phyloP scores from a whole-genome alignment of 163 green algal species.

The Botryococcus braunii region DNA sequence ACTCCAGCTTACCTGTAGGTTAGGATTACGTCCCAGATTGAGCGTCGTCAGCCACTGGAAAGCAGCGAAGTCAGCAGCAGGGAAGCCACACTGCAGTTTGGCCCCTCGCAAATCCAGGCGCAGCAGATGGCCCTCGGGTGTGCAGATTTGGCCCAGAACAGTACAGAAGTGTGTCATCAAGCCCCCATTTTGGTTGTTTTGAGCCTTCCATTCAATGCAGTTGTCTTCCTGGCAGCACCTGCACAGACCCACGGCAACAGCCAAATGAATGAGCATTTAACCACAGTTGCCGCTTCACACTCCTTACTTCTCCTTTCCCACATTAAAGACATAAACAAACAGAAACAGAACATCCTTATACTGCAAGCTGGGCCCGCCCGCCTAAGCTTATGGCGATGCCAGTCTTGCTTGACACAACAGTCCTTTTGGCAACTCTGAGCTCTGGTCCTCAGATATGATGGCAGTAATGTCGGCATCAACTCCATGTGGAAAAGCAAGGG shows the following conservation, averaged over 20 bases:
- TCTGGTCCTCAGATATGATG: too few relatives aligned
- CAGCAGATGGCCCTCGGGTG: conserved; percentile 1
- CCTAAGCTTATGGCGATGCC: too few relatives aligned
- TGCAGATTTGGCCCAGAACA: conserved; percentile 15
- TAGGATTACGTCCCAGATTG: conserved; percentile 14
- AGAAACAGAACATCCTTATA: too few relatives aligned
- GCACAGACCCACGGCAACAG: background rate
- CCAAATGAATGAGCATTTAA: too few relatives aligned
- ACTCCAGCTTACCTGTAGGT: conserved; percentile 14
- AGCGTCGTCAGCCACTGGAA: conserved; percentile 9
- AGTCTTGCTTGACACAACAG: too few relatives aligned
- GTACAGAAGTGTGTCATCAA: conserved; percentile 14
- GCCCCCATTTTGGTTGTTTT: background rate
- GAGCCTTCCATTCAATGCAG: conserved; percentile 13
- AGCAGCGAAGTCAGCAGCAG: background rate
- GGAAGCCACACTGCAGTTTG: conserved; percentile 12
- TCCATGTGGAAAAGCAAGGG: too few relatives aligned
- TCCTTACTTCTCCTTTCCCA: too few relatives aligned
- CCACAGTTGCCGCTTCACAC: too few relatives aligned
- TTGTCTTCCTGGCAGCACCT: conserved; percentile 5
- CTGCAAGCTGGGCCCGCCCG: too few relatives aligned
- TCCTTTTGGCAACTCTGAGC: too few relatives aligned
- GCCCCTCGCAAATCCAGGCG: conserved; percentile 10
- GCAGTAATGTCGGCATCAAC: too few relatives aligned
- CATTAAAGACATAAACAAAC: too few relatives aligned